These are phyloP conservation scores for Aquilaria sinensis DNA, from an alignment of 345 rosid genomes.

Conservation along the genomic window DNA sequence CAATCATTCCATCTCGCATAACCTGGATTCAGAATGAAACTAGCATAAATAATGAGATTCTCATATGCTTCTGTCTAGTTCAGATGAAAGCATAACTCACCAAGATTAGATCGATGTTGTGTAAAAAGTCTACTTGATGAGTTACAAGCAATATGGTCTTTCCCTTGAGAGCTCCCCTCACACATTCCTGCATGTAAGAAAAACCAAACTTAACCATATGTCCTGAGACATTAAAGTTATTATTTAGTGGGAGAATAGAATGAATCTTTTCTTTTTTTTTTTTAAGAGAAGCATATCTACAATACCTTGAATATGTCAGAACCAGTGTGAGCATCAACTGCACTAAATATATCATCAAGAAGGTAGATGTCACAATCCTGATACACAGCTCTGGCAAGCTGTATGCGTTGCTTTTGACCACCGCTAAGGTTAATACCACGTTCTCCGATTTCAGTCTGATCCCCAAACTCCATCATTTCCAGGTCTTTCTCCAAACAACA, in stretches of 20 bases:
- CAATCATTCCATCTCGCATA: slow-evolving; percentile 85
- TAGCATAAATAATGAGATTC: background rate
- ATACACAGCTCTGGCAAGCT: slow-evolving; percentile 90
- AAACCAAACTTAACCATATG: slow-evolving; percentile 10
- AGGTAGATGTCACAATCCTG: slow-evolving; percentile 86
- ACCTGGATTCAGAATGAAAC: slow-evolving; percentile 37
- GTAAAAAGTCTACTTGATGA: slow-evolving; percentile 95
- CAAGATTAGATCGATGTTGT: slow-evolving; percentile 74
- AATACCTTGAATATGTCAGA: slow-evolving; percentile 82
- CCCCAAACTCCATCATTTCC: slow-evolving; percentile 95
- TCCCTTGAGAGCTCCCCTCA: slow-evolving; percentile 75
- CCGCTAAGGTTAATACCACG: slow-evolving; percentile 97
- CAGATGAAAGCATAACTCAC: slow-evolving; percentile 25
- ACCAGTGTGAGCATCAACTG: slow-evolving; percentile 98
- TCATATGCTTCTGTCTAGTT: background rate
- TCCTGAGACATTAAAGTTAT: slow-evolving; percentile 4
- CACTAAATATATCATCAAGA: slow-evolving; percentile 93
- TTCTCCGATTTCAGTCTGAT: slow-evolving; percentile 94
- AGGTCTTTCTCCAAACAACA: slow-evolving; percentile 81
- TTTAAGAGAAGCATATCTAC: background rate
- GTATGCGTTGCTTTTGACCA: slow-evolving; percentile 95
- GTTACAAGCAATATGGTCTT: slow-evolving; percentile 89
- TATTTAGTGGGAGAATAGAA: background rate
- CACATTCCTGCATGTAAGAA: slow-evolving; percentile 55
- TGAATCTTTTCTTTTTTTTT: background rate